Evolutionary conservation across 2,329 filamentous ascomycete species (phyloP), one percentile per base, ranked within the genome.

Genomic region (Fusarium chlamydosporum): DNA sequence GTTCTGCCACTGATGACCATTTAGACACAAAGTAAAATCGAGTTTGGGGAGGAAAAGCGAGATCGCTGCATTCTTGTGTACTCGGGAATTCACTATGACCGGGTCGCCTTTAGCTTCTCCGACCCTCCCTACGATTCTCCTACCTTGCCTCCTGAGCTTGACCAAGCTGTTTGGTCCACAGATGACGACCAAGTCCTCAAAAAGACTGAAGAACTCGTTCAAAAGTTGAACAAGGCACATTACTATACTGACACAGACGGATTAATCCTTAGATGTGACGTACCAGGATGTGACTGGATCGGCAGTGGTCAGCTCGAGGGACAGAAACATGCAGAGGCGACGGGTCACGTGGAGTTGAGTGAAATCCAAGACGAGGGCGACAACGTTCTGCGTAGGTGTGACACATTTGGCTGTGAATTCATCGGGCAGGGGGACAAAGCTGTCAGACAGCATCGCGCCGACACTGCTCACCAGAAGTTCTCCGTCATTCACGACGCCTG

Each of bases 31-130:
- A 79, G 73, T 34, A 67, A 81, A 8, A 79, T 81, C 73, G 87
- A 87, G 7, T 96, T 95, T 80, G 96, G 96, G 69, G 92, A 96
- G 75, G 88, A 89, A 1, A 87, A 87, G 54, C 78, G 82, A 34
- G 87, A 85, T 40, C 86, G 93, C 8, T 94, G 92, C 74, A 89
- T 97, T 27, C 82, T 97, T 26, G 90, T 97, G 1, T 97, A 97
- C 79, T 95, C 92, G 0, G 94, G 94, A 4, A 96, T 97, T 51
- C 94, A 97, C 78, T 97, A 97, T 80, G 95, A 97, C 79, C 91
- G 92, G 8, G 90, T 97, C 62, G 93, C 92, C 1, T 88, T 97
- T 69, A 90, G 89, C 18, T 88, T 86, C 38, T 89, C 84, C 23
- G 86, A 84, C 67, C 85, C 80, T 69, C 88, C 87, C 6, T 83